A percentile compares a stretch with the other conserved stretches of the same genome.
Evolutionary conservation across 805 yeast species (phyloP).

Genomic region (Starmerella tilneyi): DNA sequence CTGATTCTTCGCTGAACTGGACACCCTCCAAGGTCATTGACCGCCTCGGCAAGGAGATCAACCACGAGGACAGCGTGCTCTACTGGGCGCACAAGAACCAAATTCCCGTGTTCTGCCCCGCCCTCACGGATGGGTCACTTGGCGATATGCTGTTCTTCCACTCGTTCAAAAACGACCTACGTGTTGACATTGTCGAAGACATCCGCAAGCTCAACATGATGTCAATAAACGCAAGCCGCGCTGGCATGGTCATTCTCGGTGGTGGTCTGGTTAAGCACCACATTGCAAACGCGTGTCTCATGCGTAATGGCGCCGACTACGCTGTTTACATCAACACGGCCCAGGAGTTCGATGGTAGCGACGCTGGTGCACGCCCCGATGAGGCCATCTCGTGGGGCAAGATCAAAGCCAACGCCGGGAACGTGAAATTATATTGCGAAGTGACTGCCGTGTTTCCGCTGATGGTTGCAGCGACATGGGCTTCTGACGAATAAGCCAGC

Average conservation of each 20-base stretch:
- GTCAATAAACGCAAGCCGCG: slow-evolving; percentile 88
- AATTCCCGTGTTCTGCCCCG: slow-evolving; percentile 95
- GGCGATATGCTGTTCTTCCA: slow-evolving; percentile 99
- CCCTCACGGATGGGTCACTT: slow-evolving; percentile 93
- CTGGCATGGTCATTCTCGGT: slow-evolving; percentile 94
- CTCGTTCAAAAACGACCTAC: slow-evolving; percentile 81
- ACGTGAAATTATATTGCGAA: slow-evolving; percentile 89
- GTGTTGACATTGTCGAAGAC: slow-evolving; percentile 89
- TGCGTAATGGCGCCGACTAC: slow-evolving; percentile 99
- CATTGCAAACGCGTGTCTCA: slow-evolving; percentile 92
- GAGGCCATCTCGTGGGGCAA: slow-evolving; percentile 99
- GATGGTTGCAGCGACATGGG: slow-evolving; percentile 96
- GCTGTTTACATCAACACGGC: slow-evolving; percentile 97
- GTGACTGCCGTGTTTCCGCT: slow-evolving; percentile 91
- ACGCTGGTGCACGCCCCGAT: slow-evolving; percentile 98
- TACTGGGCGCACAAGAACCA: slow-evolving; percentile 98
- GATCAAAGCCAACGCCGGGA: slow-evolving; percentile 85
- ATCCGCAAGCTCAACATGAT: slow-evolving; percentile 82
- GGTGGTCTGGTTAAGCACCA: slow-evolving; percentile 97
- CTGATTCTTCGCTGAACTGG: slow-evolving; percentile 60
- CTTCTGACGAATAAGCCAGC: slow-evolving; percentile 32
- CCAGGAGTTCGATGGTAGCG: slow-evolving; percentile 97
- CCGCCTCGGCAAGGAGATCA: slow-evolving; percentile 87
- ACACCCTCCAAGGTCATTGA: slow-evolving; percentile 90
- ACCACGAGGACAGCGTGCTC: slow-evolving; percentile 84